Evolutionary conservation across 2,329 filamentous ascomycete genomes (phyloP), one percentile per base, ranked within the genome.

Genomic region (Phaeosphaeria sp.): DNA sequence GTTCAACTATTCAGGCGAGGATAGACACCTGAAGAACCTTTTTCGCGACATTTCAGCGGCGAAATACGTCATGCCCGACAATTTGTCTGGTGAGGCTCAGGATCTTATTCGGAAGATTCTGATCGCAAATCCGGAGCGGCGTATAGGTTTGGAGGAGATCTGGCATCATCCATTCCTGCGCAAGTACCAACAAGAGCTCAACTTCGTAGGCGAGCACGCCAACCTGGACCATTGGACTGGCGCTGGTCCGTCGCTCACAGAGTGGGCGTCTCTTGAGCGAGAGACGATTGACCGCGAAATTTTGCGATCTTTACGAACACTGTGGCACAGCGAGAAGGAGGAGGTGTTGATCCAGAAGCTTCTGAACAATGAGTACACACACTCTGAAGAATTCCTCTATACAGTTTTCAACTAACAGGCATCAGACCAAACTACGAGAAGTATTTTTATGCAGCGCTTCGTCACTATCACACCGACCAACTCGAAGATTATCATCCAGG

Each of bases 321-420:
- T 98, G 69, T 98, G 93, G 93, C 93, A 98, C 79, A 90, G 89
- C 67, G 90, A 92, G 63, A 87, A 86, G 33, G 90, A 94, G 65
- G 85, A 90, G 25, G 84, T 89, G 18, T 79, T 98, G 21, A 83
- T 90, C 22, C 81, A 87, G 54, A 89, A 88, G 69, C 82, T 98
- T n/a, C 65, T 81, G 52, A 80, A 75, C 64, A 69, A 76, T 44
- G 80, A 83, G 66, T 78, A 75, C 75, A 76, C 66, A 20, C 33
- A 13, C 7, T 17, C 15, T 27, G 21, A 7, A 4, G 5, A 21
- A 20, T 6, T 13, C 25, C 23, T 9, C 25, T 7, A 1, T 11
- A 21, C 20, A 46, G 21, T 11, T 39, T 36, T 53, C 53, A 43
- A 55, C 53, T 59, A 42, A 55, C n/a, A 30, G 43, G 46, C n/a